Conservation (phyloP, 2,329 filamentous ascomycete genomes). For the Fusarium cicatricum region DNA sequence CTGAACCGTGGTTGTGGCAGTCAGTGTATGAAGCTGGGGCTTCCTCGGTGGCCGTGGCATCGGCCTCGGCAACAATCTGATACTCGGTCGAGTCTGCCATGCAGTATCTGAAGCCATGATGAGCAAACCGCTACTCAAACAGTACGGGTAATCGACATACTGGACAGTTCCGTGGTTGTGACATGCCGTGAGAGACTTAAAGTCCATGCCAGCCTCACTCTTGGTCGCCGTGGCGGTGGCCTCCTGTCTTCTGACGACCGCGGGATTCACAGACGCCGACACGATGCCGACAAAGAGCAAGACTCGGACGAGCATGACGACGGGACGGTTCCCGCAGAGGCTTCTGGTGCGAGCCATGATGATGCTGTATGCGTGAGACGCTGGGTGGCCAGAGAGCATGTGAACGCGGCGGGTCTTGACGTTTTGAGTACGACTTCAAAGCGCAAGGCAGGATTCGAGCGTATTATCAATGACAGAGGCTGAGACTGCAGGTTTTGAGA, state of each 20-base stretch:
- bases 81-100: slow-evolving; percentile 34
- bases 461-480: neutral
- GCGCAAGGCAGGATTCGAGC: neutral
- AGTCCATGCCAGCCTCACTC: slow-evolving; percentile 5
- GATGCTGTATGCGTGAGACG: neutral
- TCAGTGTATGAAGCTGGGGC: slow-evolving; percentile 37
- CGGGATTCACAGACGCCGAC: slow-evolving; percentile 31
- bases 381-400: slow-evolving; percentile 16
- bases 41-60: slow-evolving; percentile 28
- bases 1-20: slow-evolving; percentile 36
- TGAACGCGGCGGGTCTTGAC: neutral
- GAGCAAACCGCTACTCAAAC: neutral
- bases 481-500: neutral
- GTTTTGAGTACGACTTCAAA: neutral
- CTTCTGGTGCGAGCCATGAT: slow-evolving; percentile 28
- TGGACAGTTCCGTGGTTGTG: slow-evolving; percentile 34
- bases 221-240: slow-evolving; percentile 20
- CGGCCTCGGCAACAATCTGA: slow-evolving; percentile 25
- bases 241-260: slow-evolving; percentile 25
- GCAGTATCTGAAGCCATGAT: slow-evolving; percentile 26
- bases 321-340: slow-evolving; percentile 21
- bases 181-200: slow-evolving; percentile 35
- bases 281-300: slow-evolving; percentile 29
- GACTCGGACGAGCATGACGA: slow-evolving; percentile 7
- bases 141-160: neutral